Base-by-base conservation (phyloP, 768 basidiomycete genomes). In the Rhizopogon sp. region DNA sequence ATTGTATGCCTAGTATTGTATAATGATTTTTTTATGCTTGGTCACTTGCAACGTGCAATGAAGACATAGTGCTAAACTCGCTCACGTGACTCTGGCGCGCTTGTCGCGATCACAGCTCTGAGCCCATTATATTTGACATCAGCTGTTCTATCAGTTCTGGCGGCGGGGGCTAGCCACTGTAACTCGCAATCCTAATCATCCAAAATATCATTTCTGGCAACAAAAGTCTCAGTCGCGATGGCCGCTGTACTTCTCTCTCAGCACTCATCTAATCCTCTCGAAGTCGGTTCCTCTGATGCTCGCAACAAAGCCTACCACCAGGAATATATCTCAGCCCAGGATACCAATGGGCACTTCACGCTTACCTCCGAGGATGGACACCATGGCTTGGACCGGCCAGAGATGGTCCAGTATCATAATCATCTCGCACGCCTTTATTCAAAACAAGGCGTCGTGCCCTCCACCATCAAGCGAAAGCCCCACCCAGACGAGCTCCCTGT, bases 201-300 rank as follows among this genome's bases (percentile, higher is more conserved):
- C 43, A 20, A n/a, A 3, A 13, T 28, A 20, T 28, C 2, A 10
- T 14, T 25, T n/a, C 42, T 25, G 8, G n/a, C n/a, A n/a, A 8
- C 43, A 2, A 43, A 43, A 20, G 16, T 14, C 17, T 43, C 9
- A 13, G 17, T 43, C 14, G 13, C 31, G 42, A 76, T 76, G 76
- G 70, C 74, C 10, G 66, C 69, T 28, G 64, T 72, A 55, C 53
- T 77, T 16, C 72, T 88, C 56, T 87, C 87, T 8, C 82, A 81
- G 56, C 87, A 88, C 63, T 85, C 87, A 11, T 88, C 87, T 43
- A 88, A 88, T 61, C 87, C 87, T 3, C 77, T 88, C 31, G 85
- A 89, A 61, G 79, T 80, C 20, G 74, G 80, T 39, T 84, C 86
- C 10, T 84, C 82, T 35, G 84, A 88, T 61, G 59, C 69, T 6